Base-by-base conservation (phyloP, 2,329 filamentous ascomycete genomes). In the Verticillium klebahnii region DNA sequence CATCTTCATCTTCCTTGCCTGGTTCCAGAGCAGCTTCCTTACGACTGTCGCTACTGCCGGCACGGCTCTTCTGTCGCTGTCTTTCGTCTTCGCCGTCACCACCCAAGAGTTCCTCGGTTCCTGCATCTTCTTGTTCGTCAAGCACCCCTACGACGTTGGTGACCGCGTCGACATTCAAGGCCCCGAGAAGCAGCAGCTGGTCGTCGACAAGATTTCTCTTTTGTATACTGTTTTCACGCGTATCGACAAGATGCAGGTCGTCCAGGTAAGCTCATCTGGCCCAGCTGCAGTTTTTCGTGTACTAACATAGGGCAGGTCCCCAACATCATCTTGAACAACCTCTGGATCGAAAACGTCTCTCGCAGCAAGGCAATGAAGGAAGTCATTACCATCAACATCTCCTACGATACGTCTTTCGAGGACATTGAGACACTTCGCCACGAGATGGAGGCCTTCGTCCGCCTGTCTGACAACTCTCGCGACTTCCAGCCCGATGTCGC, bases 111-210 rank as follows among this genome's bases (percentile, higher is more conserved):
- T 99, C 66, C 85, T 99, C n/a, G 94, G 94, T 70, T 97, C 93
- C 40, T 98, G 94, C 80, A 97, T 99, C 71, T 99, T 99, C 80
- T 80, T 99, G 1, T 99, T 99, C 70, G 92, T 98, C 80, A 99
- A 99, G 81, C 95, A 99, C 74, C 94, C 95, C 0, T 98, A 91
- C 74, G 95, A 99, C 73, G 93, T 98, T 25, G 93, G 94, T 64
- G 95, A 99, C 74, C 89, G 95, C 31, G 91, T 98, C 54, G 93
- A 97, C 69, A 90, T 98, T 66, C 78, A 74, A 59, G 82, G 81
- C 17, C 73, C 77, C 9, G 77, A 80, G 64, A 59, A 59, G 58
- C 39, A 54, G 58, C 58, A 37, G 29, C 87, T 96, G 68, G 82
- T 92, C 5, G 95, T 99, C 12, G 93, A 98, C 75, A 91, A 93